Base-by-base conservation (phyloP, 2,329 filamentous ascomycete species). In the Clonostachys chloroleuca region DNA sequence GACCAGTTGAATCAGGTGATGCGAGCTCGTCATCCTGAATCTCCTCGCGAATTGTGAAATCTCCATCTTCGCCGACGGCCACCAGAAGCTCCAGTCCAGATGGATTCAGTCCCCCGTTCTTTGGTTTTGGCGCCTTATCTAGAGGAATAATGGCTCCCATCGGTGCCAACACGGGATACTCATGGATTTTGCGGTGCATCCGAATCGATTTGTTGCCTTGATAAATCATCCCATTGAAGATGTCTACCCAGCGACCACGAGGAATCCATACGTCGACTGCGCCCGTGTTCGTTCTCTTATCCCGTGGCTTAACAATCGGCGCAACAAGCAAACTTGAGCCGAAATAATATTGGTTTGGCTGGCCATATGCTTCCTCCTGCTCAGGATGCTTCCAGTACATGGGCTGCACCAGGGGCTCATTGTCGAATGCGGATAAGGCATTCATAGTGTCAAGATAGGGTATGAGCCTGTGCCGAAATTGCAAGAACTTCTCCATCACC, bases 381-480 rank as follows among this genome's bases (percentile, higher is more conserved):
- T 72, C 65, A 0, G 78, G 75, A 50, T 77, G 75, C 40, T 71
- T 68, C 81, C 81, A 86, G 64, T 86, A 86, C 66, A 86, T 69
- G 1, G 82, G 82, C 57, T 80, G 75, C 2, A 84, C 61, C 3
- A 85, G 59, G 0, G 81, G 80, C 44, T 76, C 67, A 40, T 70
- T 69, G 1, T 73, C 55, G 2, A 60, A 59, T 0, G 69, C 66
- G 1, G 70, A 70, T 10, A 64, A 60, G 2, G 72, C 67, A 50
- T 81, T 84, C 67, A 78, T 76, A 0, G 76, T 77, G 59, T 83
- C 78, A 3, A 84, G 62, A 51, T 81, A 86, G 0, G 82, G 81
- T 24, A 85, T 67, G 7, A 86, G 62, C 4, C 75, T 68, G 55
- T 86, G 82, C 0, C 82, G 70, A 18, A 83, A 63, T 5, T 70